These are phyloP conservation scores for Aspergillus versicolor DNA, from an alignment of 2,329 filamentous ascomycete genomes.

Conservation along the genomic window DNA sequence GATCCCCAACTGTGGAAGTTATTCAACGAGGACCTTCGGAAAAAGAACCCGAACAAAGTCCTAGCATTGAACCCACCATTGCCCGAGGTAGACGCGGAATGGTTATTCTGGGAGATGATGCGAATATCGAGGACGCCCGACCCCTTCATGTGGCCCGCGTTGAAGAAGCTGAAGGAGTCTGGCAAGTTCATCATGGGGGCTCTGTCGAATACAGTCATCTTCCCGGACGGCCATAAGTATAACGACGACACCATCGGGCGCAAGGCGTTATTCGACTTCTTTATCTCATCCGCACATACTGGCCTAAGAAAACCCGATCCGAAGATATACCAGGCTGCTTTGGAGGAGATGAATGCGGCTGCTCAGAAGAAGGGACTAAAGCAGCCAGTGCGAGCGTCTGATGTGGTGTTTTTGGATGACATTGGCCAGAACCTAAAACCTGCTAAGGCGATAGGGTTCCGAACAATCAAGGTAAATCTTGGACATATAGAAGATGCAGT, in stretches of 20 bases:
- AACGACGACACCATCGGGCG: constrained; percentile 61
- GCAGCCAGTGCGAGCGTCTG: constrained; percentile 57
- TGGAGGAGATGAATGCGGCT: constrained; percentile 65
- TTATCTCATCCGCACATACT: constrained; percentile 81
- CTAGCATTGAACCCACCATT: constrained; percentile 55
- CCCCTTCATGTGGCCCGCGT: constrained; percentile 83
- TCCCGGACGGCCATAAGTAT: constrained; percentile 71
- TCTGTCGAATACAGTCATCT: constrained; percentile 86
- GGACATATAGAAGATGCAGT: constrained; percentile 80
- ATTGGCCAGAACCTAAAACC: constrained; percentile 91
- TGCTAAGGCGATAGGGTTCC: constrained; percentile 70
- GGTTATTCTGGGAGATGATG: constrained; percentile 94
- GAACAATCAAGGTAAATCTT: constrained; percentile 80
- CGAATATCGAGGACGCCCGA: constrained; percentile 66
- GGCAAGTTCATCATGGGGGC: constrained; percentile 73
- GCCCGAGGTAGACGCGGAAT: constrained; percentile 73
- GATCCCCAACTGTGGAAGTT: constrained; percentile 65
- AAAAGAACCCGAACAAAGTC: constrained; percentile 23
- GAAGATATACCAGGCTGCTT: constrained; percentile 72
- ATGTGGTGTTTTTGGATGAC: constrained; percentile 87
- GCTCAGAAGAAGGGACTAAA: constrained; percentile 57
- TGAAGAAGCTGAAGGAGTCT: constrained; percentile 65
- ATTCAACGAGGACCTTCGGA: constrained; percentile 47
- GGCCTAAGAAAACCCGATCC: constrained; percentile 86
- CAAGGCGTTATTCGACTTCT: constrained; percentile 74